Base-by-base conservation (phyloP, 176 grass and related monocot genomes). In the Aegilops umbellulata region DNA sequence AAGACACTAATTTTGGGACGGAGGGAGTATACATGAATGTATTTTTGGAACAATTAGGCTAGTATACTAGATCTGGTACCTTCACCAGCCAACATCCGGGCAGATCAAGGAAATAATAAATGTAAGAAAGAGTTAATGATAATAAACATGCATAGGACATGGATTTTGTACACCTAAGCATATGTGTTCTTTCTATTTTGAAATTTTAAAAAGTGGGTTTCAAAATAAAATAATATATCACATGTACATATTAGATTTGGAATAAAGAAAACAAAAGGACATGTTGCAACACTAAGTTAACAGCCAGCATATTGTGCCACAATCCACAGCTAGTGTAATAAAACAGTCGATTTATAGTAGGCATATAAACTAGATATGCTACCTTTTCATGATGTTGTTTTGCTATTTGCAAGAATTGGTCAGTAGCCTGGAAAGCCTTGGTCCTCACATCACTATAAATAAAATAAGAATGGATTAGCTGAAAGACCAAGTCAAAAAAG, bases 381-480 rank as follows among this genome's bases (percentile, higher is more conserved):
- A 99, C 97, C 97, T 97, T 99, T 86, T 96, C 89, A 89, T 99
- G 94, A 79, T 94, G 63, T 32, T 94, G 92, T 71, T 83, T 94
- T 83, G 97, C 90, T 89, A 99, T 90, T 80, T 84, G 86, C 92
- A 99, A 84, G 77, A 96, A 99, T 41, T 99, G 97, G 86, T 99
- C 94, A 51, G 92, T 89, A 88, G 97, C 97, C 91, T 94, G 88
- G 83, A 99, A 99, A 73, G 97, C 97, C 82, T 99, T 96, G 76
- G 89, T 94, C 79, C 97, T 92, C 76, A 99, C 97, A 80, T 99
- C 97, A 87, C 97, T 99, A 80, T 24, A 81, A 71, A 81, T 74
- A n/a, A 29, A 84, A 53, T 82, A 53, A 53, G 26, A 47, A 69
- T 46, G 78, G 16, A 39, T 75, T 78, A 76, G 76, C 78, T 82